These are phyloP conservation scores for Iris macrosiphon DNA, from an alignment of 106 monocot genomes.

Conservation along the genomic window DNA sequence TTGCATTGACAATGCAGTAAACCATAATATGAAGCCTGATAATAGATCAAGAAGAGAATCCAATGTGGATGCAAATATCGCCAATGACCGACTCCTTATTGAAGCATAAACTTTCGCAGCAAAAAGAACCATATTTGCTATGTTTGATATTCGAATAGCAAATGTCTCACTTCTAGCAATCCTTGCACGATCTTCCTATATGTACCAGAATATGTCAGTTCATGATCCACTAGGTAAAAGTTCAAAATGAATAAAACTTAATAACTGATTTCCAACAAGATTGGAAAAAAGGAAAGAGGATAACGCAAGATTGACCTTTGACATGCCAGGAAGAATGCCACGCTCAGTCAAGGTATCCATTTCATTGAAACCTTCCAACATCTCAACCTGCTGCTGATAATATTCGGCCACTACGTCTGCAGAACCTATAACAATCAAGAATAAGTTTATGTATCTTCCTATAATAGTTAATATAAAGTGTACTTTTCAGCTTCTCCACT, in stretches of 20 bases:
- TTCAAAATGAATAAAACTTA: slow-evolving; percentile 3
- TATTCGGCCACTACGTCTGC: slow-evolving; percentile 90
- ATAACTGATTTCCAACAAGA: no score
- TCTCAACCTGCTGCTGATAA: slow-evolving; percentile 91
- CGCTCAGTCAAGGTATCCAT: slow-evolving; percentile 91
- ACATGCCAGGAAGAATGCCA: slow-evolving; percentile 70
- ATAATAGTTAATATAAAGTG: no score
- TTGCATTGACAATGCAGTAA: slow-evolving; percentile 94
- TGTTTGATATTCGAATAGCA: slow-evolving; percentile 83
- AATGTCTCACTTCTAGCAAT: slow-evolving; percentile 66
- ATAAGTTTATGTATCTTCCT: neutral
- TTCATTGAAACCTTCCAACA: slow-evolving; percentile 92
- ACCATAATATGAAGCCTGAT: slow-evolving; percentile 98
- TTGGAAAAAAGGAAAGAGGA: neutral
- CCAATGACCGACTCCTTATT: slow-evolving; percentile 81
- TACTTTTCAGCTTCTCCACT: no score
- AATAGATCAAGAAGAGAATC: slow-evolving; percentile 97
- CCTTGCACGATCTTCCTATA: slow-evolving; percentile 81
- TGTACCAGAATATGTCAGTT: neutral
- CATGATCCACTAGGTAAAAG: neutral
- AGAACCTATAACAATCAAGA: slow-evolving; percentile 21
- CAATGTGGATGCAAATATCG: slow-evolving; percentile 93
- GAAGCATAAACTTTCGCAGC: slow-evolving; percentile 97
- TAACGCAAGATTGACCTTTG: slow-evolving; percentile 38
- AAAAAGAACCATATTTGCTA: slow-evolving; percentile 87